Evolutionary conservation across 2,329 filamentous ascomycete genomes (phyloP), one percentile per base, ranked within the genome.

Genomic region (Fusarium sp.): DNA sequence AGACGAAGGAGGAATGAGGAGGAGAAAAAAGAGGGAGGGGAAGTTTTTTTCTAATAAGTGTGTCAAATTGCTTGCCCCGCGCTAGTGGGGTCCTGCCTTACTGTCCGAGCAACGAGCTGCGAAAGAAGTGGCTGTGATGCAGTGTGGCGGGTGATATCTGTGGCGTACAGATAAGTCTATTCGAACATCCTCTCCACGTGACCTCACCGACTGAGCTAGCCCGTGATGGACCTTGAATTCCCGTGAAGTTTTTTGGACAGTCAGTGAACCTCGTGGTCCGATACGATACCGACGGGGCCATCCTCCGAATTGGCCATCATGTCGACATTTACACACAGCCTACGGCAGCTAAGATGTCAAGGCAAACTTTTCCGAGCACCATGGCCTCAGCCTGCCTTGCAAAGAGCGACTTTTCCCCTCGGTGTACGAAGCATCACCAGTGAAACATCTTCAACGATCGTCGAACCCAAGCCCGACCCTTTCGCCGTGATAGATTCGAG

Each of bases 301-400:
- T 69, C 69, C 73, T 74, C 75, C 70, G 69, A 69, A 67, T 58
- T 70, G 64, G 73, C 67, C 67, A 78, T 50, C 64, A 85, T 85
- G 83, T 79, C 81, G 52, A 79, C 78, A 40, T 67, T 83, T 42
- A 72, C 80, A 60, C 80, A 75, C 59, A 76, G 81, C 60, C 65
- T 84, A 49, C 80, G 82, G 77, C 81, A 82, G 47, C 56, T 84
- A 19, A 78, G 79, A 75, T 83, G 82, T 71, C 73, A 79, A 54
- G 77, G 79, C 66, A 78, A 80, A 64, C 64, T 80, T 46, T 60
- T 75, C 38, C 78, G 67, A 59, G 64, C 76, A 42, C 81, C 80
- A 78, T 80, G 77, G 77, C 75, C 75, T 65, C 77, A 76, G 44
- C 60, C 76, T 28, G 60, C 74, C 65, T 69, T 73, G 73, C 71